Base-by-base conservation (phyloP, 345 rosid genomes). In the Arabis hirsuta region DNA sequence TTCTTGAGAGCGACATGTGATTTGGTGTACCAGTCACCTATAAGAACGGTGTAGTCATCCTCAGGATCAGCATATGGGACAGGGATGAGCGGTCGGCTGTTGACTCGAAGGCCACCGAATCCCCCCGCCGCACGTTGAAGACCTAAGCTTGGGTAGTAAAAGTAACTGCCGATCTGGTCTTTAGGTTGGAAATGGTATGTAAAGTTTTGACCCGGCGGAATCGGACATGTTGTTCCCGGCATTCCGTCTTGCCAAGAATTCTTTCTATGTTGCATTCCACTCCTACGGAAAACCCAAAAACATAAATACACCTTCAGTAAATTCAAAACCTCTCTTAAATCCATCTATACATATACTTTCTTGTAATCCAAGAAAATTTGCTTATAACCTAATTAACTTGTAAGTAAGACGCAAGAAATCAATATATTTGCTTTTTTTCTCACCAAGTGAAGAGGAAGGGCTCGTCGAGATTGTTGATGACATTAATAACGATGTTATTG, bases 51-150 rank as follows among this genome's bases (percentile, higher is more conserved):
- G 79, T 80, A 90, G 76, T 86, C 94, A 34, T 79, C 85, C 32
- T 90, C 87, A 16, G 96, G 94, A 71, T 88, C 81, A 46, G 76
- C 66, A 62, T 86, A 90, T 7, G 96, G 96, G 12, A 90, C 90
- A 0, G 96, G 94, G 72, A 90, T 88, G 52, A 82, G 84, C 4
- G 91, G 67, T n/a, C 94, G 84, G 82, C 94, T 90, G 3, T 83
- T 76, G 20, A 88, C 84, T 55, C 80, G 81, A 73, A 90, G 59
- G 69, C 93, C 91, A 27, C 96, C 96, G 42, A 73, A 88, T 26
- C 93, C 96, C 19, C 96, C 96, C 1, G 93, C 91, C 32, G 93
- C 96, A 82, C 87, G 86, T 81, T 90, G 96, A 61, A 90, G 78
- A 54, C 81, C 93, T 14, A 90, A 87, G n/a, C 93, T 85, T 27